phyloP scores from a whole-genome alignment of 306 rosid species.

The Quillaja saponaria region DNA sequence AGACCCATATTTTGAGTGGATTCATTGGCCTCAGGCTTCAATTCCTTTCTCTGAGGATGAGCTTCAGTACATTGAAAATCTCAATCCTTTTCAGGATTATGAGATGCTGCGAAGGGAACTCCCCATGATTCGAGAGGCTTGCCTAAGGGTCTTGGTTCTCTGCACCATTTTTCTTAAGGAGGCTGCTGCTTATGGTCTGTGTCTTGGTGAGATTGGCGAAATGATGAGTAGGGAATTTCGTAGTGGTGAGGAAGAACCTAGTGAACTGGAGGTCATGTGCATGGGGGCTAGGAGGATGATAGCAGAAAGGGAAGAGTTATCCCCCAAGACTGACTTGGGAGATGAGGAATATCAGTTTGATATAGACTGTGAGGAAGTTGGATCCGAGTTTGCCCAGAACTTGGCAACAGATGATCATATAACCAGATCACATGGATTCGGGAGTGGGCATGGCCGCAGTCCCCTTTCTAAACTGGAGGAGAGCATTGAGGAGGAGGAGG shows the following conservation, averaged over 20 bases:
- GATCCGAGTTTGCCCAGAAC: constrained; percentile 33
- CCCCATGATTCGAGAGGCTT: constrained; percentile 96
- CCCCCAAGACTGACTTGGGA: constrained; percentile 55
- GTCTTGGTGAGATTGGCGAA: constrained; percentile 96
- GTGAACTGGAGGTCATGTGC: constrained; percentile 91
- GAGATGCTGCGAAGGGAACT: constrained; percentile 77
- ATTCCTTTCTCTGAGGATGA: constrained; percentile 93
- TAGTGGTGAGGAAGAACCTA: constrained; percentile 89
- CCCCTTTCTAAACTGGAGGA: constrained; percentile 80
- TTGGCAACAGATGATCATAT: constrained; percentile 42
- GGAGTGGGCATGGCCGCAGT: constrained; percentile 48
- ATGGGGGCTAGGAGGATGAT: constrained; percentile 75
- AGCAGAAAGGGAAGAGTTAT: constrained; percentile 59
- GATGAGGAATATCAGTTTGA: constrained; percentile 68
- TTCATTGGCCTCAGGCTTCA: constrained; percentile 99
- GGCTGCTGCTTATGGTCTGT: constrained; percentile 76
- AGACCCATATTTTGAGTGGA: constrained; percentile 99
- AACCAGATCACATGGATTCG: constrained; percentile 40
- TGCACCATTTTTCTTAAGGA: constrained; percentile 88
- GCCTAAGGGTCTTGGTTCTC: constrained; percentile 83
- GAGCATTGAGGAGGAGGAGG: constrained; percentile 80
- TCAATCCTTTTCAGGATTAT: constrained; percentile 61
- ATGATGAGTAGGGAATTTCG: constrained; percentile 95
- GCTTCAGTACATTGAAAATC: constrained; percentile 68
- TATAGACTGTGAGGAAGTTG: constrained; percentile 68